A percentile compares a stretch with the other conserved stretches of the same genome.
phyloP scores from a whole-genome alignment of 2,329 filamentous ascomycete genomes.

The Colletotrichum coccodes region DNA sequence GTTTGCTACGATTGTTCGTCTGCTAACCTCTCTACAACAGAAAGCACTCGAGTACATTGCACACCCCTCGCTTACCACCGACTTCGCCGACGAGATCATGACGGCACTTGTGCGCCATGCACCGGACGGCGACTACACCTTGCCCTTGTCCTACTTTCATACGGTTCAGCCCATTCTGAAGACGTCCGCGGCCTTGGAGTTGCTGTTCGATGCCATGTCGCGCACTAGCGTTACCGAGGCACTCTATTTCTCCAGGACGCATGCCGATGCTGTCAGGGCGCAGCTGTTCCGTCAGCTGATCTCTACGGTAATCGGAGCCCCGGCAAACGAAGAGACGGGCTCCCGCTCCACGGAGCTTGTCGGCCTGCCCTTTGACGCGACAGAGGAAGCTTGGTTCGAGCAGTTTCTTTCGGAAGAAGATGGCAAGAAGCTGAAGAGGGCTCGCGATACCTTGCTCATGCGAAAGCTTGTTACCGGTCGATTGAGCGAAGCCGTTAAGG shows the following conservation, averaged over 20 bases:
- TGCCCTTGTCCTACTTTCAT: constrained; percentile 83
- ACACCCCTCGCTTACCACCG: constrained; percentile 81
- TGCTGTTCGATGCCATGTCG: constrained; percentile 77
- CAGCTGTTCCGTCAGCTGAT: constrained; percentile 76
- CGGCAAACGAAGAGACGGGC: constrained; percentile 52
- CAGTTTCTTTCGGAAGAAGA: constrained; percentile 73
- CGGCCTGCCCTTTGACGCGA: constrained; percentile 74
- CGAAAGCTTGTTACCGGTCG: constrained; percentile 76
- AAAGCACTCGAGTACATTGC: constrained; percentile 79
- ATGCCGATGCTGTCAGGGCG: constrained; percentile 69
- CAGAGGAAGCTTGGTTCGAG: constrained; percentile 81
- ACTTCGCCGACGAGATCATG: constrained; percentile 86
- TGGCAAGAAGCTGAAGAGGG: constrained; percentile 71
- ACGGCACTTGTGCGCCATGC: constrained; percentile 72
- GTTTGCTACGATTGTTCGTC: too few species aligned
- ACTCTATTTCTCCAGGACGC: constrained; percentile 76
- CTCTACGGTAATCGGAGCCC: constrained; percentile 61
- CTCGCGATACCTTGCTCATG: constrained; percentile 80
- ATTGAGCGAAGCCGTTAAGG: constrained; percentile 57
- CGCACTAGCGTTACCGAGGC: constrained; percentile 76
- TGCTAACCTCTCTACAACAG: constrained; percentile 44
- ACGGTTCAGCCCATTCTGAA: constrained; percentile 79
- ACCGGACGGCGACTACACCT: constrained; percentile 66
- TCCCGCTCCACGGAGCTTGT: constrained; percentile 75
- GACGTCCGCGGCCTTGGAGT: constrained; percentile 67